Evolutionary conservation across 768 basidiomycete species (phyloP).

Genomic region (Lyophyllum atratum): DNA sequence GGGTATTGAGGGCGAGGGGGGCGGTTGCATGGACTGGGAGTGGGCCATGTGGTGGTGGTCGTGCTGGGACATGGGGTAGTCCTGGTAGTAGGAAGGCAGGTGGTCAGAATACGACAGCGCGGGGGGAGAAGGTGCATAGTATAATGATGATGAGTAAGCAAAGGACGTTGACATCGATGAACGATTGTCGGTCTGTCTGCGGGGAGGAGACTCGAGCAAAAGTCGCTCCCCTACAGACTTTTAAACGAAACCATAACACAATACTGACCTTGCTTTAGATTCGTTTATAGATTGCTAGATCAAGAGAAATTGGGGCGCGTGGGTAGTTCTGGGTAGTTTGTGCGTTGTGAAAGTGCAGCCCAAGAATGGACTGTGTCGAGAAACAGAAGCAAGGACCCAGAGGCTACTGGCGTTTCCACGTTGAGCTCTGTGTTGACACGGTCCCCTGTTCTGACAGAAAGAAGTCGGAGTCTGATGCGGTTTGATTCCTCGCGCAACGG

Average conservation of each 20-base stretch:
- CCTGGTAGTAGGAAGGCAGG: conserved; percentile 33
- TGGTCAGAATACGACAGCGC: conserved; percentile 17
- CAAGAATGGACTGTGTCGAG: conserved; percentile 19
- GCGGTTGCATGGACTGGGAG: conserved; percentile 48
- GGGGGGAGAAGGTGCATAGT: conserved; percentile 24
- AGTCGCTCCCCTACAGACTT: background rate
- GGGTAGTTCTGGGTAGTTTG: conserved; percentile 17
- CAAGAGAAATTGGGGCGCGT: conserved; percentile 15
- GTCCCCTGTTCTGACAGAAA: conserved; percentile 4
- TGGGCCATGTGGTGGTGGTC: conserved; percentile 40
- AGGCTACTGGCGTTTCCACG: conserved; percentile 11
- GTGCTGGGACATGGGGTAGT: conserved; percentile 43
- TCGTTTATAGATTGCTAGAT: background rate
- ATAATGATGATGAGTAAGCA: conserved; percentile 39
- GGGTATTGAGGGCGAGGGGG: conserved; percentile 58
- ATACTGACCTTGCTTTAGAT: conserved; percentile 7
- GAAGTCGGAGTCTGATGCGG: conserved; percentile 16
- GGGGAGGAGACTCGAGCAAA: background rate
- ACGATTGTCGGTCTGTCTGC: too few species aligned
- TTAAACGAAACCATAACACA: conserved; percentile 2
- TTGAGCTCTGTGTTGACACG: conserved; percentile 11
- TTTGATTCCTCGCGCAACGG: conserved; percentile 11
- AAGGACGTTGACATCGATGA: conserved; percentile 31
- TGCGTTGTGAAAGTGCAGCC: conserved; percentile 24
- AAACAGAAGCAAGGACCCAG: conserved; percentile 2